Base-by-base conservation (phyloP, 192 early-diverging fungal genomes). In the Dissophora ornata region DNA sequence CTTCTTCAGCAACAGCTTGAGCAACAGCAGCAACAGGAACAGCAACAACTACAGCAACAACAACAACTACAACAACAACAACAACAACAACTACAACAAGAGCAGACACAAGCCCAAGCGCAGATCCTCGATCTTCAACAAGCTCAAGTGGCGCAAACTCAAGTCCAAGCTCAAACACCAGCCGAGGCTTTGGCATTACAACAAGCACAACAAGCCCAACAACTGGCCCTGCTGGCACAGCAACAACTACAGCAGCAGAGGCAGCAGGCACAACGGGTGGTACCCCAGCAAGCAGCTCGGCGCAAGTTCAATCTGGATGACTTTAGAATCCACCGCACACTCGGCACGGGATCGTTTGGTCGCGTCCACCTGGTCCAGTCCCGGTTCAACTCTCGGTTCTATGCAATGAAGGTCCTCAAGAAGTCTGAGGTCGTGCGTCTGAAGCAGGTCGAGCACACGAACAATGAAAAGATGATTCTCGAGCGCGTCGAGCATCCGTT, bases 321-420 rank as follows among this genome's bases (percentile, higher is more conserved):
- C 46, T 92, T 97, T 62, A 79, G 87, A 26, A 84, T 98, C 53
- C 88, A 91, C 64, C 85, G 90, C 44, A 98, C 96, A 18, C 82
- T 98, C 13, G 96, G 96, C 13, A 98, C 96, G 3, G 96, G 96
- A 32, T 95, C 93, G 7, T 97, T 98, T 86, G 96, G 96, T 25
- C 89, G 96, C 25, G 96, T 98, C 51, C 96, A 97, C 81, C 79
- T 98, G 45, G 94, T 94, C 25, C 88, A 89, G 61, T 87, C 91
- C 26, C 84, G 87, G 64, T 62, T 80, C 15, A 94, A 90, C 34
- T 89, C 87, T 25, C 85, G 89, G 60, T 95, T 92, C 81, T 96
- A 95, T 69, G 95, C 96, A 12, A 98, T 97, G 92, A 97, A 98
- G 68, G 96, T 96, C 12, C 84, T 98, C 54, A 90, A 91, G 57